These are phyloP conservation scores for Eucalyptus leucophloia DNA, from an alignment of 345 rosid species.

Conservation along the genomic window DNA sequence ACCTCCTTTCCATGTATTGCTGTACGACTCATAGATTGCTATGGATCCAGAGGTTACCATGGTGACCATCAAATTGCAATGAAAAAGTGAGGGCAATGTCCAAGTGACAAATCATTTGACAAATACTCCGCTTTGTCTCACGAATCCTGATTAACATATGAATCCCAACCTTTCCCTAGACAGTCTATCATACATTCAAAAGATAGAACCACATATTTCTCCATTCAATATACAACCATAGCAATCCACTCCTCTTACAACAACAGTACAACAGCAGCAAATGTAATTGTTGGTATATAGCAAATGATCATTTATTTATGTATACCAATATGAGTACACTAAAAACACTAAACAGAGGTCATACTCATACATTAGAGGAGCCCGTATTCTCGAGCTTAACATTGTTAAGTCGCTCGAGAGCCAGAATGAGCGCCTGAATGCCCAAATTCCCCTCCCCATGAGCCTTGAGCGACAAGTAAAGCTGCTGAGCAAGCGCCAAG, in stretches of 20 bases:
- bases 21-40: background rate
- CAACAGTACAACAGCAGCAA: background rate
- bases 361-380: background rate
- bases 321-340: background rate
- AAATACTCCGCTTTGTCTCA: background rate
- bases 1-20: background rate
- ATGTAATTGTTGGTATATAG: background rate
- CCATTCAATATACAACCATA: background rate
- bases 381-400: constrained; percentile 16
- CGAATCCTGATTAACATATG: background rate
- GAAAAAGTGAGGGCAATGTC: background rate
- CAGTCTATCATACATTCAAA: background rate
- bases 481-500: constrained; percentile 79
- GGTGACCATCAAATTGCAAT: background rate
- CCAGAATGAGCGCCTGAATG: constrained; percentile 68
- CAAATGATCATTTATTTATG: background rate
- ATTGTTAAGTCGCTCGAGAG: constrained; percentile 80
- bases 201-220: background rate
- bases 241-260: background rate
- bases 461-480: constrained; percentile 86
- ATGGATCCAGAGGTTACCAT: background rate
- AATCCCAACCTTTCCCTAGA: background rate
- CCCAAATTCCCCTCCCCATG: constrained; percentile 77
- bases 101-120: background rate
- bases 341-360: background rate